Base-by-base conservation (phyloP, 208 protist species). In the Crithidia acanthocephali region DNA sequence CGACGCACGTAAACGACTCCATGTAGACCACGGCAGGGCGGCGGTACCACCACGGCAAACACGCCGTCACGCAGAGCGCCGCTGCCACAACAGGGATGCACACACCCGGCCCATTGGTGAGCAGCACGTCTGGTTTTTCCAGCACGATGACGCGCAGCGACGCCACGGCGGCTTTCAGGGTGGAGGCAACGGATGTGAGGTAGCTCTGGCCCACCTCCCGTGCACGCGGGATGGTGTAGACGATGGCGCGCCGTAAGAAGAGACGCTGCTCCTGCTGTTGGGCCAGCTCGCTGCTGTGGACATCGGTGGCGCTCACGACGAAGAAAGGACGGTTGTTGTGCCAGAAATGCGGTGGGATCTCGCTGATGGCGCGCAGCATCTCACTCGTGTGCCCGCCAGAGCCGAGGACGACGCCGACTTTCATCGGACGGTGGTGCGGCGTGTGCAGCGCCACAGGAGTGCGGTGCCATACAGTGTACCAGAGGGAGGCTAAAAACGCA, bases 151-250 rank as follows among this genome's bases (percentile, higher is more conserved):
- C 53, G 0, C 56, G 51, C 27, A 85, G 53, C 1, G 73, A 76
- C 25, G 75, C 57, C 25, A 48, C 15, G 22, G 87, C 28, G 0
- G 91, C 86, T 7, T 57, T 45, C 30, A 96, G 61, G 20, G 93
- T 97, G 35, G 83, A 88, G 13, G 85, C 79, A 13, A 97, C 69
- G 28, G 91, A 96, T 33, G 85, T 81, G 37, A 85, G 48, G 76
- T 97, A 97, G 60, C 87, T 95, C 80, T 98, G 93, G 9, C 93
- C 89, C 16, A 98, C 95, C 70, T 97, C 95, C 30, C 95, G 83
- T 20, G 93, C 92, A 20, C 93, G 88, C 5, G 95, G 95, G 37
- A 98, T 95, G 5, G 64, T 66, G 63, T 82, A 58, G 25, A 96
- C 58, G 20, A 72, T 56, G 28, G 81, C 83, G 50, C 65, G 64